phyloP scores from a whole-genome alignment of 2,329 filamentous ascomycete genomes.

The Fusarium sp. region DNA sequence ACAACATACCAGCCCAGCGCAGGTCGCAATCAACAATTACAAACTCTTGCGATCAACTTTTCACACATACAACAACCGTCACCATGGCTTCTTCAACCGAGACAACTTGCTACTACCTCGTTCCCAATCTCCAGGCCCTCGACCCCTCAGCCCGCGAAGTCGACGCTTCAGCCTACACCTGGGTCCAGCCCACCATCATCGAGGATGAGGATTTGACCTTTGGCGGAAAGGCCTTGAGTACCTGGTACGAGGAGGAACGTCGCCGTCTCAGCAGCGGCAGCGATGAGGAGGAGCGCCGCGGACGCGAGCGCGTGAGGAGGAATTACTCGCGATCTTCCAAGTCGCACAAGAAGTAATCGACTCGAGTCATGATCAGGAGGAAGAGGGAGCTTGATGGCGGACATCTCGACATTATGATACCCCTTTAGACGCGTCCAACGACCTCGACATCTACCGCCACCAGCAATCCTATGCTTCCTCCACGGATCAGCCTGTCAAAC shows the following conservation, averaged over 20 bases:
- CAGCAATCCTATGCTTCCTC: conserved; percentile 10
- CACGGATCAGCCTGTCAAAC: neutral
- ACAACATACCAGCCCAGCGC: conserved; percentile 4
- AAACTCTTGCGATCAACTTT: neutral
- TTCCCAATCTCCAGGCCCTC: conserved; percentile 50
- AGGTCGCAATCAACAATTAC: conserved; percentile 15
- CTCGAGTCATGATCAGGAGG: neutral
- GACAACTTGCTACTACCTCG: conserved; percentile 48
- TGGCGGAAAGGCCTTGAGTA: conserved; percentile 68
- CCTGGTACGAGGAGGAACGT: conserved; percentile 71
- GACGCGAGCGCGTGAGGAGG: conserved; percentile 53
- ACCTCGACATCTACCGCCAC: conserved; percentile 11
- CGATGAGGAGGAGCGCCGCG: conserved; percentile 53
- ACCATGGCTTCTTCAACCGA: conserved; percentile 42
- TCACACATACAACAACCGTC: conserved; percentile 5
- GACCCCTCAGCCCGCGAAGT: conserved; percentile 50
- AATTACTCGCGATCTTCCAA: conserved; percentile 45
- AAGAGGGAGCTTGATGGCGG: conserved; percentile 8
- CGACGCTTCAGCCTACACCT: conserved; percentile 52
- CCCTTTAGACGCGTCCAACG: conserved; percentile 22
- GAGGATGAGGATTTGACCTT: conserved; percentile 72
- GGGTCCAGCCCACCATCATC: conserved; percentile 68
- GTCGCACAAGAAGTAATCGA: conserved; percentile 48
- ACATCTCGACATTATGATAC: conserved; percentile 38
- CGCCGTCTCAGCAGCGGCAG: conserved; percentile 56